Base-by-base conservation (phyloP, 495 filamentous ascomycete genomes). In the Hypoxylon fuscum region DNA sequence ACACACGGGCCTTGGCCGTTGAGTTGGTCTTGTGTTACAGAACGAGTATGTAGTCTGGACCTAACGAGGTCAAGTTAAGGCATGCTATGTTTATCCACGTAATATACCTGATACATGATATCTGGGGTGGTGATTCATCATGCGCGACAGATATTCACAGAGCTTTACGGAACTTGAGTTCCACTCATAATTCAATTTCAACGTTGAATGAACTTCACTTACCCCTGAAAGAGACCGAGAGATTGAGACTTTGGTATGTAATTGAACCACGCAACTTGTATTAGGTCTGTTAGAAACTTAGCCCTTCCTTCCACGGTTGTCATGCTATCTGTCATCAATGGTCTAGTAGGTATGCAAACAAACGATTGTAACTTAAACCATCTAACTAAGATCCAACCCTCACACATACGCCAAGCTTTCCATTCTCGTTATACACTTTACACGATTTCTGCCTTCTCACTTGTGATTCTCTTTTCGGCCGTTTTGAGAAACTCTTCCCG, bases 401-500 rank as follows among this genome's bases (percentile, higher is more conserved):
- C 37, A 62, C 17, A 15, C 43, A 27, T 44, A 22, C 42, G 42
- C 42, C 42, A 44, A 44, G 20, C 42, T 14, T 22, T 44, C 42
- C 22, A 23, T 35, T 15, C 2, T 35, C 14, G 8, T 22, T 45
- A 45, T 35, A 21, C 29, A 35, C 14, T 44, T 47, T 41, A 63
- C 20, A 59, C 43, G 7, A 18, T 22, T 47, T 60, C 65, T 27
- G 46, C 44, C 14, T 60, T 60, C 18, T 50, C 27, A 8, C 37
- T 55, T 27, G 4, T 8, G 37, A 17, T 29, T 23, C 18, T 25
- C 5, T 38, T 38, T 3, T 10, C 6, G 3, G 68, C 46, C 2
- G 37, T 55, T 34, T 35, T 40, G 3, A 68, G 17, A 40, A 77
- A 77, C 14, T 68, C 68, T 1, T 52, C 57, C 29, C 74, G 59